Base-by-base conservation (phyloP, 2,329 filamentous ascomycete species). In the Dactylellina parvicollis region DNA sequence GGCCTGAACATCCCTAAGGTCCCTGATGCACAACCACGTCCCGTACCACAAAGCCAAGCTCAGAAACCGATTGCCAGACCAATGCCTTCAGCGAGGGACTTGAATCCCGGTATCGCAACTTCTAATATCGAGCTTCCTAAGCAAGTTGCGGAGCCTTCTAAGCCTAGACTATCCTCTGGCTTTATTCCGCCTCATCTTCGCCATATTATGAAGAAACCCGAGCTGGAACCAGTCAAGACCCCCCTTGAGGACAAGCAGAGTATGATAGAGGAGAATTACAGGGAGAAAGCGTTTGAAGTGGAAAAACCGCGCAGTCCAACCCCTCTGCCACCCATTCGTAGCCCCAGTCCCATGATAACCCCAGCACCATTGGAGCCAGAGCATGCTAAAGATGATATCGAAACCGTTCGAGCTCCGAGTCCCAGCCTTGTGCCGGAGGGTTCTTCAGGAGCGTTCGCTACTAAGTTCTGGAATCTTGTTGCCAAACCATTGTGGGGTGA, bases 181-280 rank as follows among this genome's bases (percentile, higher is more conserved):
- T 73, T 73, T 28, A 26, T 73, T 20, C 60, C 69, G 10, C 69
- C 69, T 0, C 69, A 73, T 22, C 69, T 73, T 22, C 60, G 69
- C 3, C 60, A 55, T 36, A 16, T 36, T 2, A 18, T 55, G 1
- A 66, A 56, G 40, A 55, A 49, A 20, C 47, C 26, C n/a, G 47
- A 38, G 9, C n/a, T n/a, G n/a, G n/a, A n/a, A n/a, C 16, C 18
- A 14, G 4, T 8, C 4, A 38, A 44, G n/a, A 10, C 22, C 12
- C 22, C 30, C 16, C 12, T 20, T 14, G 40, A 16, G 20, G 22
- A 4, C 1, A 40, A 38, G 24, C 30, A 32, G 5, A 32, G 5
- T 32, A 32, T 32, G 5, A 32, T 5, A 12, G 5, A 38, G 34
- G 34, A 14, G 3, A 14, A n/a, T 38, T 38, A 3, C 34, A 38